Conservation (phyloP, 352 stramenopile genomes). For the Pythium myriotylum region DNA sequence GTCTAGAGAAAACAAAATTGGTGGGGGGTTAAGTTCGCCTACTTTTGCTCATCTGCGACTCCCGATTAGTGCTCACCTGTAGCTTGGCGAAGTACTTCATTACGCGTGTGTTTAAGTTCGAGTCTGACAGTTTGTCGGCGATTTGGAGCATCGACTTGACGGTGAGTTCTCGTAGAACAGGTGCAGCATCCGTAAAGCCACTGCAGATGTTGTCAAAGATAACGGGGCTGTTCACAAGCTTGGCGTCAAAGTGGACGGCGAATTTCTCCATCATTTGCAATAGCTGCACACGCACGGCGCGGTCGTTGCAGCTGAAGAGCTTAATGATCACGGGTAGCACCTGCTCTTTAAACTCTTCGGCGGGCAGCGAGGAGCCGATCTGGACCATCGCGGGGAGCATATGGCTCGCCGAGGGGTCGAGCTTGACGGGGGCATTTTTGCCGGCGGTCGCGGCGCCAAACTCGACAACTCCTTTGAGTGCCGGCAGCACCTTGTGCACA, state of each 20-base stretch:
- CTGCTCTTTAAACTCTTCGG: slow-evolving; percentile 86
- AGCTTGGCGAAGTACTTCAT: slow-evolving; percentile 93
- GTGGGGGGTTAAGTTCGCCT: no score
- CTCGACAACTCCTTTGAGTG: slow-evolving; percentile 81
- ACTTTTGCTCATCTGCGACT: no score
- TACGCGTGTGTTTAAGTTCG: slow-evolving; percentile 91
- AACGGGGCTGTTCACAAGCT: slow-evolving; percentile 89
- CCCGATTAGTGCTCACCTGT: slow-evolving; percentile 47
- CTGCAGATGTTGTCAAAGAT: slow-evolving; percentile 92
- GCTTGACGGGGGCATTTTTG: slow-evolving; percentile 68
- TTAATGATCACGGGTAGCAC: slow-evolving; percentile 89
- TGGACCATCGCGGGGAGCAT: slow-evolving; percentile 90
- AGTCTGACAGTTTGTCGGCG: slow-evolving; percentile 88
- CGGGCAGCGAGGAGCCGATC: slow-evolving; percentile 73
- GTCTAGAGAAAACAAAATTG: slow-evolving; percentile 42
- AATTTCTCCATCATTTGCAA: slow-evolving; percentile 93
- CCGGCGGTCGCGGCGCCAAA: slow-evolving; percentile 60
- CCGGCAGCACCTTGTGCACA: slow-evolving; percentile 87
- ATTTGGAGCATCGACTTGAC: slow-evolving; percentile 93
- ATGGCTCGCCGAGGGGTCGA: slow-evolving; percentile 85
- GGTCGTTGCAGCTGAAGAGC: slow-evolving; percentile 92
- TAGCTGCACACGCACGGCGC: slow-evolving; percentile 87
- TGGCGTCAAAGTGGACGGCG: slow-evolving; percentile 86
- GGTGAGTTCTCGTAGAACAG: slow-evolving; percentile 89
- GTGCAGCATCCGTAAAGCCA: slow-evolving; percentile 89